Evolutionary conservation across 345 rosid species (phyloP), one percentile per base, ranked within the genome.

Genomic region (Tarenaya hassleriana): DNA sequence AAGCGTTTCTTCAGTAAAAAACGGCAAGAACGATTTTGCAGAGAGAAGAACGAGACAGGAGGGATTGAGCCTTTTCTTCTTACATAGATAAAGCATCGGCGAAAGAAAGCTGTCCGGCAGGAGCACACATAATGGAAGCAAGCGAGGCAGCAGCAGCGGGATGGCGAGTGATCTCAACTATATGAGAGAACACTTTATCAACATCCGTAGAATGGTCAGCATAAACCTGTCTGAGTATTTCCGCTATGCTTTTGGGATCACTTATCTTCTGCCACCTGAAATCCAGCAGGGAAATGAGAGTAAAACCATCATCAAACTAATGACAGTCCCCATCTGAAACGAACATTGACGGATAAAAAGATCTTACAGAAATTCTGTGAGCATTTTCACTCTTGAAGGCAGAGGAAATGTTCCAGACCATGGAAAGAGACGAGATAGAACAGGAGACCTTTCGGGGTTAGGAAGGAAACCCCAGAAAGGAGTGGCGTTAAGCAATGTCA

Each of bases 381-480:
- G 66, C 69, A 76, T 84, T 73, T 82, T 87, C 62, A 91, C 86
- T 44, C 63, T 74, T 52, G 68, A 51, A n/a, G 98, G 95, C 35
- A 91, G 68, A 56, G 98, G 98, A 73, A 91, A 84, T 47, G 88
- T 76, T 57, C 98, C 96, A 7, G 90, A 73, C 96, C 95, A 84
- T 46, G 86, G 87, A 69, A 87, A 81, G 40, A 84, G 34, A 56
- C 74, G 74, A 40, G 98, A 84, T 45, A 87, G 64, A 60, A 46
- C 41, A 10, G 98, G 98, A 41, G 84, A 87, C 66, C 66, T 77
- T 55, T 67, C 16, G 33, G 92, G 94, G 72, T 91, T 91, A 8
- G 98, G 96, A 29, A 80, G 73, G 63, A 91, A 80, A 35, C 98
- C 98, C 98, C 96, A 91, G 63, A 87, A 87, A 14, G 96, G 98